Conservation (phyloP, 192 early-diverging fungal species). For the Cladochytrium replicatum region DNA sequence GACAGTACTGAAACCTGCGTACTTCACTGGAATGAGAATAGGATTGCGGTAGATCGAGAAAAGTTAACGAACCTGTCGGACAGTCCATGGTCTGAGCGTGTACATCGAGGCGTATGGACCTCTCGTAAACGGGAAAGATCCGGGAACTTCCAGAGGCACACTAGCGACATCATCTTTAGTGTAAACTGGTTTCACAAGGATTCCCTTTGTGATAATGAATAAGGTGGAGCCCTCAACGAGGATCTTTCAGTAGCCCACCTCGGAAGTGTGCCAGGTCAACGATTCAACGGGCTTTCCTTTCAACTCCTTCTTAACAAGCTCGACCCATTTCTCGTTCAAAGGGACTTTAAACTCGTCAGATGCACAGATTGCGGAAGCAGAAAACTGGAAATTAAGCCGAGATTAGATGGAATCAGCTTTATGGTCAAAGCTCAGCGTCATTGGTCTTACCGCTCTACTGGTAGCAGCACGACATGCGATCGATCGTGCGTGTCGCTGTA, state of each 20-base stretch:
- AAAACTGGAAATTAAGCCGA: no score
- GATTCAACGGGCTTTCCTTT: constrained; percentile 70
- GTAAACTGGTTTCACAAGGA: constrained; percentile 79
- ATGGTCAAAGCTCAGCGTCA: no score
- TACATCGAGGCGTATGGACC: constrained; percentile 71
- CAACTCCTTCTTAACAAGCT: constrained; percentile 69
- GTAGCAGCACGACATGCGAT: no score
- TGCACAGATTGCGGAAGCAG: no score
- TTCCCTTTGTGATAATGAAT: no score
- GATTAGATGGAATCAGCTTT: no score
- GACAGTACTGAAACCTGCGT: constrained; percentile 88
- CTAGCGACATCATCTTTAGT: constrained; percentile 57
- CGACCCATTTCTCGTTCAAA: constrained; percentile 65
- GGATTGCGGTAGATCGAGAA: constrained; percentile 5
- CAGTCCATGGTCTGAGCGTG: constrained; percentile 75
- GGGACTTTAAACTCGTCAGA: constrained; percentile 40
- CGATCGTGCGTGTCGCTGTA: no score
- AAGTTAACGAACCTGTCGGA: constrained; percentile 51
- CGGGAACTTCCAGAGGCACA: constrained; percentile 61
- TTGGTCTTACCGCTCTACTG: no score
- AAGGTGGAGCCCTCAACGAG: no score
- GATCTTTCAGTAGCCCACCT: constrained; percentile 30
- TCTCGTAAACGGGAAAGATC: constrained; percentile 79
- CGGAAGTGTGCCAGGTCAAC: constrained; percentile 72
- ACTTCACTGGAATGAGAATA: constrained; percentile 30